These are phyloP conservation scores for Akanthomyces dipterigenus DNA, from an alignment of 2,329 filamentous ascomycete species.

Conservation along the genomic window DNA sequence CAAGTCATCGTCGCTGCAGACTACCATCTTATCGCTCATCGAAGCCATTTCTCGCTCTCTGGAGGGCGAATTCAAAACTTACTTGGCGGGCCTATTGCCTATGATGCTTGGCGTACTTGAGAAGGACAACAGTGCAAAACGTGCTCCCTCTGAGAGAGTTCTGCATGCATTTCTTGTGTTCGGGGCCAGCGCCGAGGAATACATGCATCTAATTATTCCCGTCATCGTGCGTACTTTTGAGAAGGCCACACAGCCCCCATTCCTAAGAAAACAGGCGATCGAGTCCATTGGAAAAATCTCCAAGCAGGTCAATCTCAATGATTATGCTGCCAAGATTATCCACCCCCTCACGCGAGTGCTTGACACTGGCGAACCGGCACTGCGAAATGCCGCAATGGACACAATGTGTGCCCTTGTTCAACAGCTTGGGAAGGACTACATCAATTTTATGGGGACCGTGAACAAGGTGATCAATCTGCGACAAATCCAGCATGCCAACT, in stretches of 20 bases:
- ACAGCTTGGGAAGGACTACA: constrained; percentile 89
- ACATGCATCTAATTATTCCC: constrained; percentile 98
- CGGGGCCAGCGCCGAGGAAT: constrained; percentile 91
- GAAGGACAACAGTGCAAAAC: constrained; percentile 67
- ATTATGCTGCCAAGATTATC: constrained; percentile 93
- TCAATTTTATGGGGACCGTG: constrained; percentile 88
- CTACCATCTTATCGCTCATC: constrained; percentile 84
- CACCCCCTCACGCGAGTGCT: constrained; percentile 85
- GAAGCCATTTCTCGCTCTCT: constrained; percentile 90
- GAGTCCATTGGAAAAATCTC: constrained; percentile 93
- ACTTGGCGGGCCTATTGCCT: constrained; percentile 80
- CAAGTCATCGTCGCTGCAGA: constrained; percentile 70
- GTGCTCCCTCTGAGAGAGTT: constrained; percentile 81
- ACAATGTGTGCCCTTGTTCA: constrained; percentile 93
- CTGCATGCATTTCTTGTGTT: constrained; percentile 95
- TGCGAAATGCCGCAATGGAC: constrained; percentile 81
- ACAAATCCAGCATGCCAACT: constrained; percentile 83
- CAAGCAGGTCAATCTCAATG: constrained; percentile 92
- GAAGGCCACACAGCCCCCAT: constrained; percentile 71
- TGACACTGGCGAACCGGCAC: constrained; percentile 59
- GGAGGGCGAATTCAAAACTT: constrained; percentile 97
- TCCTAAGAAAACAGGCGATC: constrained; percentile 80
- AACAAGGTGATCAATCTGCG: constrained; percentile 77
- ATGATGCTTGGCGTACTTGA: constrained; percentile 93
- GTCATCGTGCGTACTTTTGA: constrained; percentile 94